Conservation (phyloP, 1,139 yeast genomes). For the Yamadazyma atlantica region DNA sequence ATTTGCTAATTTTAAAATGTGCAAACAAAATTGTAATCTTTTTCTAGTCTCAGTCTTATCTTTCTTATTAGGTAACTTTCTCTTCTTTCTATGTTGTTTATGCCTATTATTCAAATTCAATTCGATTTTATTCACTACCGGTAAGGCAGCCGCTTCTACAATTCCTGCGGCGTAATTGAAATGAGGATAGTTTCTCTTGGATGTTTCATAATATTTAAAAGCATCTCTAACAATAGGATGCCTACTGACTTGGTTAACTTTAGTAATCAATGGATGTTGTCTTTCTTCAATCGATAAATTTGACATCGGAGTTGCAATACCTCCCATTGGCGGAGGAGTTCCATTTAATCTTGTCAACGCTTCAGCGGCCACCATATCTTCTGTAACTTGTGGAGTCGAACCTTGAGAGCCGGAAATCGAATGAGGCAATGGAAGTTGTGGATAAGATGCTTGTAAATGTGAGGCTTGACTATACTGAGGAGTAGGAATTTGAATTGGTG, state of each 20-base stretch:
- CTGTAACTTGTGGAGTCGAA: background rate
- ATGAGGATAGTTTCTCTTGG: conserved; percentile 54
- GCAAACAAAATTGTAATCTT: conserved; percentile 70
- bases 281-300: conserved; percentile 15
- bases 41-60: conserved; percentile 59
- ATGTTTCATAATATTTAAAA: conserved; percentile 56
- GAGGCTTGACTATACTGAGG: background rate
- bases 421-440: conserved; percentile 1
- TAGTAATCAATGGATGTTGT: conserved; percentile 42
- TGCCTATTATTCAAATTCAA: conserved; percentile 43
- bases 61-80: conserved; percentile 15
- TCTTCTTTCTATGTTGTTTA: conserved; percentile 27
- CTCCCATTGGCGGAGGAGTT: conserved; percentile 13
- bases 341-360: conserved; percentile 29
- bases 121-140: conserved; percentile 54
- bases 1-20: conserved; percentile 72
- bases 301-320: conserved; percentile 15
- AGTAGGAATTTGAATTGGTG: background rate
- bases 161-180: conserved; percentile 68
- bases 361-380: conserved; percentile 34
- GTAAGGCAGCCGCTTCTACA: conserved; percentile 62
- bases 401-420: background rate
- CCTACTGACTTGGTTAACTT: conserved; percentile 43
- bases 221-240: conserved; percentile 59
- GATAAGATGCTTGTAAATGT: background rate